A percentile compares a stretch with the other conserved stretches of the same genome.
These are phyloP conservation scores for Knufia petricola DNA, from an alignment of 2,329 filamentous ascomycete genomes.

Conservation along the genomic window DNA sequence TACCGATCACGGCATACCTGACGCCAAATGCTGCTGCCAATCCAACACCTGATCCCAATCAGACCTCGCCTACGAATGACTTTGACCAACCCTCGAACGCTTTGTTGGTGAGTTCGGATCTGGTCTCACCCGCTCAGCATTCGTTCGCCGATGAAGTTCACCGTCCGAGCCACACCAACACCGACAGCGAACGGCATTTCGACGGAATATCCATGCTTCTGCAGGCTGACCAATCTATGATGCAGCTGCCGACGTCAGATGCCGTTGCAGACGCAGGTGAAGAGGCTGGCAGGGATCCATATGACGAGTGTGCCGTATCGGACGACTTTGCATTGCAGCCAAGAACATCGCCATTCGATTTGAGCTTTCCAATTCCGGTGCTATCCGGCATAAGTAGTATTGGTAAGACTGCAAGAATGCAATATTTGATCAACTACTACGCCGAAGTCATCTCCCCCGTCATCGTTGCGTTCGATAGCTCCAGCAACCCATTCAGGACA, in stretches of 20 bases:
- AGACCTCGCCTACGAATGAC: neutral
- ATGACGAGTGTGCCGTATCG: constrained; percentile 13
- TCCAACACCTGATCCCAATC: neutral
- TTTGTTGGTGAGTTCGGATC: neutral
- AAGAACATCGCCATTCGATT: constrained; percentile 10
- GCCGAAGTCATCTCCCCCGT: constrained; percentile 84
- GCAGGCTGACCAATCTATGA: constrained; percentile 1
- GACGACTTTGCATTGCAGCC: constrained; percentile 11
- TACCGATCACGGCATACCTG: neutral
- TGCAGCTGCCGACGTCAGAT: neutral
- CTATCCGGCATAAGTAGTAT: constrained; percentile 29
- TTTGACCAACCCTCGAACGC: neutral
- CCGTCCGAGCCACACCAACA: neutral
- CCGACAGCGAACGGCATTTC: neutral
- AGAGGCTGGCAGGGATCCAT: constrained; percentile 9
- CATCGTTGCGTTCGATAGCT: constrained; percentile 82
- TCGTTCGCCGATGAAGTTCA: neutral
- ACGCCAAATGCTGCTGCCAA: neutral
- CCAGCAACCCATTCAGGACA: constrained; percentile 73
- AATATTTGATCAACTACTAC: constrained; percentile 88
- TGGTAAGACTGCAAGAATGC: constrained; percentile 64
- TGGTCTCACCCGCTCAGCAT: neutral
- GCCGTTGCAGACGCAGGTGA: constrained; percentile 24
- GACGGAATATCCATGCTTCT: constrained; percentile 1
- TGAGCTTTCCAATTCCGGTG: constrained; percentile 14